Base-by-base conservation (phyloP, 2,329 filamentous ascomycete genomes). In the Davidsoniella australis region DNA sequence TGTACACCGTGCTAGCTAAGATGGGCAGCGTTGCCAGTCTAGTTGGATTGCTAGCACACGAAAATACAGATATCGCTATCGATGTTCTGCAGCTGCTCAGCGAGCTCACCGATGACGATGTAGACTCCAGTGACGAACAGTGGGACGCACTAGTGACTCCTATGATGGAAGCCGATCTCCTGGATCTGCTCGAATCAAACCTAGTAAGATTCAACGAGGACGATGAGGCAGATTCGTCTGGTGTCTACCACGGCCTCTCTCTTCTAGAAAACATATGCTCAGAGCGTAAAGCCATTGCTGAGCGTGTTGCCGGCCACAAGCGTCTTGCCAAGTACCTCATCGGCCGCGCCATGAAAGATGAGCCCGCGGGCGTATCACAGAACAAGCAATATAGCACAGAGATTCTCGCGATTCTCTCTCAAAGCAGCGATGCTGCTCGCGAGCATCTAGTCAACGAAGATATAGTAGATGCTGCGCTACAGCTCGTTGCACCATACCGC, bases 381-480 rank as follows among this genome's bases (percentile, higher is more conserved):
- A 98, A 98, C 61, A 94, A 91, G 61, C 89, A 95, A 62, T 98
- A 96, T 61, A 76, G 87, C 0, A 86, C 89, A 14, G 91, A 98
- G 64, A 76, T 96, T 6, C 69, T 98, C 2, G 87, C 89, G 10
- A 91, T 98, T 49, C 67, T 98, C 7, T 72, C 89, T 16, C 88
- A 95, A 62, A 78, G 78, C 1, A 85, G 84, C 3, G 55, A 73
- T 0, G 64, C 72, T 37, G 87, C 86, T 57, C 70, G 84, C 41
- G 66, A 66, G 18, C 72, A 71, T 43, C 67, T 94, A 4, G 74
- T 76, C 37, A 63, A 67, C 24, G 65, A 81, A 1, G 80, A 94
- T 54, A 82, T 83, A 0, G 71, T 91, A 6, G 89, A 98, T 58
- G 63, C 73, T 2, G 69, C 94, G 56, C 77, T 98, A 12, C 86